Conservation (phyloP, 2,329 filamentous ascomycete species). For the Golovinomyces cichoracearum region DNA sequence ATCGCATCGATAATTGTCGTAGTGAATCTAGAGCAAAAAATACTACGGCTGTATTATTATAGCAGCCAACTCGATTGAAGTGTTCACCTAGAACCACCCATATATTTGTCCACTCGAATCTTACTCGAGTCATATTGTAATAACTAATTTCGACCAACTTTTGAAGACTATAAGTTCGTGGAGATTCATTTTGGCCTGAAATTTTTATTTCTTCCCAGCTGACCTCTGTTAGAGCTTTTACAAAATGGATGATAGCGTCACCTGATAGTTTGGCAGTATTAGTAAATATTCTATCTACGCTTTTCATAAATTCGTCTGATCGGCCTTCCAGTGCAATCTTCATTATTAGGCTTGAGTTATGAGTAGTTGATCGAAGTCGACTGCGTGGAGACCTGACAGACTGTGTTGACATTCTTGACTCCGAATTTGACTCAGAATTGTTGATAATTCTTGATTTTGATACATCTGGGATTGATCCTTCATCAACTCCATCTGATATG, state of each 20-base stretch:
- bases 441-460: constrained; percentile 53
- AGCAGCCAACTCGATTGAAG: constrained; percentile 92
- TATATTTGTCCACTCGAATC: constrained; percentile 94
- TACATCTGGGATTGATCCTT: constrained; percentile 75
- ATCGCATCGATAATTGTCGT: constrained; percentile 88
- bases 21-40: constrained; percentile 93
- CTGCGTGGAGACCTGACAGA: constrained; percentile 21
- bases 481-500: constrained; percentile 82
- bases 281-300: constrained; percentile 87
- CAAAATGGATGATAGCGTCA: constrained; percentile 88
- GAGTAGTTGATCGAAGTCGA: constrained; percentile 25
- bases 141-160: constrained; percentile 98
- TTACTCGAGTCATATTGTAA: constrained; percentile 97
- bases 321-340: constrained; percentile 81
- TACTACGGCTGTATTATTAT: constrained; percentile 86
- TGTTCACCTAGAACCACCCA: constrained; percentile 96
- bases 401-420: constrained; percentile 36
- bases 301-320: constrained; percentile 75
- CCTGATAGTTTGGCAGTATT: constrained; percentile 83
- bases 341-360: constrained; percentile 26
- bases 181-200: constrained; percentile 82
- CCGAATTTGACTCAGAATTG: constrained; percentile 23
- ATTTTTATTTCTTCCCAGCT: constrained; percentile 99
- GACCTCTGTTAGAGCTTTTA: constrained; percentile 72
- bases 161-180: constrained; percentile 86